Evolutionary conservation across 2,329 filamentous ascomycete genomes (phyloP).

Genomic region (Colletotrichum spinosum): DNA sequence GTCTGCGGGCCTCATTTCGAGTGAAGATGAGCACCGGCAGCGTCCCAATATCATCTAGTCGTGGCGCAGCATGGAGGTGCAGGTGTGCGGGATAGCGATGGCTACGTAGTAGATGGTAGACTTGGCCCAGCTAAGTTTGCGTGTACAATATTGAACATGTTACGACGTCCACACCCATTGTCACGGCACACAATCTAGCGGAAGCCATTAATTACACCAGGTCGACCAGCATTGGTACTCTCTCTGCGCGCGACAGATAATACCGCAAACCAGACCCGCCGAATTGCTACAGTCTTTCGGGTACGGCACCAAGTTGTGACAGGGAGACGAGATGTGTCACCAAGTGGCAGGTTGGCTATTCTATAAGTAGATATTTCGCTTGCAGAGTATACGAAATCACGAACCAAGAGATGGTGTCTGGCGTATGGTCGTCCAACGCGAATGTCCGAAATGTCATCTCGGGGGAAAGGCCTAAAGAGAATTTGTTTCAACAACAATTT

Average conservation of each 20-base stretch:
- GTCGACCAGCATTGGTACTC: no score
- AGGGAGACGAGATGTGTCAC: neutral
- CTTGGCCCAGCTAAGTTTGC: conserved; percentile 2
- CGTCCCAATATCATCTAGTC: neutral
- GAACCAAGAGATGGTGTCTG: conserved; percentile 12
- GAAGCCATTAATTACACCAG: neutral
- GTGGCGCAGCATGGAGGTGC: neutral
- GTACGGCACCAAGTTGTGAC: no score
- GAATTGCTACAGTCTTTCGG: no score
- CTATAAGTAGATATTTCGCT: no score
- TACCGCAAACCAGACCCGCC: no score
- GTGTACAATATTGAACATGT: conserved; percentile 25
- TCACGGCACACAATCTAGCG: neutral
- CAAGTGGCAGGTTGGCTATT: neutral
- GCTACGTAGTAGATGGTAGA: conserved; percentile 7
- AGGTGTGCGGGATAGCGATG: conserved; percentile 11
- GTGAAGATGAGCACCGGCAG: neutral
- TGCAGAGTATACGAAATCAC: conserved; percentile 7
- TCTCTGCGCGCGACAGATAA: no score
- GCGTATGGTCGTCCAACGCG: conserved; percentile 16
- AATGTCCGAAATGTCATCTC: conserved; percentile 33
- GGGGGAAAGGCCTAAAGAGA: conserved; percentile 7
- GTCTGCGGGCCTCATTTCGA: conserved; percentile 7
- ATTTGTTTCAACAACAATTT: conserved; percentile 30
- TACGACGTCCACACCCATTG: neutral